Evolutionary conservation across 371 early-diverging fungal genomes (phyloP).

Genomic region (Mucor mucedo): DNA sequence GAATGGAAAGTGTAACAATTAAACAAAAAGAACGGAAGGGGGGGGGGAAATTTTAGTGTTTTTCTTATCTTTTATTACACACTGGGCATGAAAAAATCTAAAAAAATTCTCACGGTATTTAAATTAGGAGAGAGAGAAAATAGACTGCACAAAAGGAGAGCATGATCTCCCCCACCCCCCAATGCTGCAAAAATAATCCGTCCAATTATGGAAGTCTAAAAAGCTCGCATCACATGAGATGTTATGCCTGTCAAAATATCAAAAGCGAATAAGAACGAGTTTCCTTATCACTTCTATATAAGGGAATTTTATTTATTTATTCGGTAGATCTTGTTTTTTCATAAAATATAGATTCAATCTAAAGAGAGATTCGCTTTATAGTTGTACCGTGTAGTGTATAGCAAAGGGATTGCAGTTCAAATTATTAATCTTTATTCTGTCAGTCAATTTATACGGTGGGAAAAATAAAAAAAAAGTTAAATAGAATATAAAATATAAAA

Average conservation of each 20-base stretch:
- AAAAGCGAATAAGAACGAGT: conserved; percentile 35
- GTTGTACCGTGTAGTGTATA: too few relatives aligned
- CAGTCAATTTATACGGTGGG: too few relatives aligned
- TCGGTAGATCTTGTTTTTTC: conserved; percentile 6
- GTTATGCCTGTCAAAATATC: conserved; percentile 22
- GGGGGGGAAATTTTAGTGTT: not conserved
- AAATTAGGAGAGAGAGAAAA: conserved; percentile 15
- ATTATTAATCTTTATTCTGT: too few relatives aligned
- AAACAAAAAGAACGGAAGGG: not conserved
- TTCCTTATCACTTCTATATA: conserved; percentile 31
- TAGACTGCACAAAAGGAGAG: conserved; percentile 5
- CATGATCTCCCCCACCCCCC: conserved; percentile 1
- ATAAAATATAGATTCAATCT: too few relatives aligned
- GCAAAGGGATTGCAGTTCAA: too few relatives aligned
- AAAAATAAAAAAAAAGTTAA: not conserved
- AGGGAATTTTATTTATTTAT: conserved; percentile 9
- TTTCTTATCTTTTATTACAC: conserved; percentile 8
- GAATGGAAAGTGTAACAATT: not conserved
- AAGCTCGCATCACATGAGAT: conserved; percentile 21
- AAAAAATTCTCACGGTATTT: conserved; percentile 19
- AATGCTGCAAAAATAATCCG: not conserved
- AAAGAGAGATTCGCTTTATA: too few relatives aligned
- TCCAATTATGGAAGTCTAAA: conserved; percentile 10
- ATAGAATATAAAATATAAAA: not conserved
- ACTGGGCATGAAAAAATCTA: too few relatives aligned